phyloP scores from a whole-genome alignment of 352 stramenopile genomes.

The Pythium scleroteichum region DNA sequence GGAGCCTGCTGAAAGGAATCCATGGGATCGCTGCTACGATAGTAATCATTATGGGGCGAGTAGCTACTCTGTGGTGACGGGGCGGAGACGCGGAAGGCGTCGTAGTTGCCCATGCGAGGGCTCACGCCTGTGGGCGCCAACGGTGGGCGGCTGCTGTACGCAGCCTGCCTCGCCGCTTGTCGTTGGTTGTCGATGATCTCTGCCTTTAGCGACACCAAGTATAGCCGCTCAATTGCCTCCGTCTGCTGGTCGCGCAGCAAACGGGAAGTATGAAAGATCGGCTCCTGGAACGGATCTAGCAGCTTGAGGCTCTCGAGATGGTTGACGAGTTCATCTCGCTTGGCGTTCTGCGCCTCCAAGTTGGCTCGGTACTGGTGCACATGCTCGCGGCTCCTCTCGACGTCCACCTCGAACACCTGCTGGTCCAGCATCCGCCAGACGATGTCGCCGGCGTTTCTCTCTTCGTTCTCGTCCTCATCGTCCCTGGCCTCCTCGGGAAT shows the following conservation, averaged over 20 bases:
- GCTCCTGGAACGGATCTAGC: conserved; percentile 53
- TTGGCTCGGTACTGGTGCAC: conserved; percentile 80
- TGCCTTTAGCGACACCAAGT: conserved; percentile 52
- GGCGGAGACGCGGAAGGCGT: not conserved
- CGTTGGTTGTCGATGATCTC: conserved; percentile 56
- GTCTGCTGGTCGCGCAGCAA: conserved; percentile 46
- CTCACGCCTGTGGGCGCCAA: conserved; percentile 19
- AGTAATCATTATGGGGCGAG: conserved; percentile 26
- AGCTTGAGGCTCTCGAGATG: conserved; percentile 44
- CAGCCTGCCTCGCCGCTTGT: conserved; percentile 45
- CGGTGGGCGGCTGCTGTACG: conserved; percentile 23
- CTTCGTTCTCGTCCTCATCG: conserved; percentile 23
- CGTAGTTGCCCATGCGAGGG: not conserved
- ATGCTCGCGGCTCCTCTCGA: conserved; percentile 68
- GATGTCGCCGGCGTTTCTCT: conserved; percentile 46
- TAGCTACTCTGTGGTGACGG: conserved; percentile 15
- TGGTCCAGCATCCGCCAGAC: conserved; percentile 75
- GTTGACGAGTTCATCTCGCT: conserved; percentile 59
- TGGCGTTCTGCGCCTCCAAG: conserved; percentile 61
- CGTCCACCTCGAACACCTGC: conserved; percentile 78
- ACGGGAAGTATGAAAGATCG: conserved; percentile 29
- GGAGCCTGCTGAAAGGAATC: conserved; percentile 15
- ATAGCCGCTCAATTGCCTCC: conserved; percentile 49
- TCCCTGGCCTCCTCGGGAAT: conserved; percentile 19
- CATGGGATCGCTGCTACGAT: conserved; percentile 24